These are phyloP conservation scores for Zymoseptoria ardabiliae DNA, from an alignment of 2,329 filamentous ascomycete species.

Conservation along the genomic window DNA sequence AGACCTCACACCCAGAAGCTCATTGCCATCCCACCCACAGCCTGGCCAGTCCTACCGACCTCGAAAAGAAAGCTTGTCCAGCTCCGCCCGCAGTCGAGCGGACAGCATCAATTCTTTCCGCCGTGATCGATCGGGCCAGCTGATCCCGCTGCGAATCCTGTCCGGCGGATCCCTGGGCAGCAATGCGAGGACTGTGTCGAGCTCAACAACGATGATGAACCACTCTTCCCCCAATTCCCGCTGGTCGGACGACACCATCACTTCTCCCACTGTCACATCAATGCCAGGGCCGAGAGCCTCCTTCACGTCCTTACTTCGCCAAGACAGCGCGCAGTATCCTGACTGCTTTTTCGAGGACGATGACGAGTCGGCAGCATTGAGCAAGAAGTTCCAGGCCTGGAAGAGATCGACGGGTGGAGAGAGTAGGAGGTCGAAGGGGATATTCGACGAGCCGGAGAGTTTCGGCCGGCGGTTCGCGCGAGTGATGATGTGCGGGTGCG, in stretches of 20 bases:
- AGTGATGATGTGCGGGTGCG: constrained; percentile 12
- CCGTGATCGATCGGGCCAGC: constrained; percentile 3
- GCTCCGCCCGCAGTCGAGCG: constrained; percentile 21
- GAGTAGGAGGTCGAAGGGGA: neutral
- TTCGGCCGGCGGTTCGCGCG: constrained; percentile 1
- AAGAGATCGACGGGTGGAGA: constrained; percentile 5
- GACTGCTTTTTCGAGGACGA: constrained; percentile 28
- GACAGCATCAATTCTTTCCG: constrained; percentile 22
- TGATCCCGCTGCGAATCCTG: constrained; percentile 20
- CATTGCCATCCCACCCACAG: constrained; percentile 6
- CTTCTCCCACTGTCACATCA: constrained; percentile 15
- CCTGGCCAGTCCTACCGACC: constrained; percentile 20
- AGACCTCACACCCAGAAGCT: constrained; percentile 1
- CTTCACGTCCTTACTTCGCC: constrained; percentile 18
- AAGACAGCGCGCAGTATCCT: constrained; percentile 15
- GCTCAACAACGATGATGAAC: constrained; percentile 1
- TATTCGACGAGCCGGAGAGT: constrained; percentile 1
- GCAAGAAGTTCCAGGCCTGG: constrained; percentile 20
- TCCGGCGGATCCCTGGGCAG: constrained; percentile 12
- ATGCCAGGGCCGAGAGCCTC: constrained; percentile 17
- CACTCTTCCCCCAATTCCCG: neutral
- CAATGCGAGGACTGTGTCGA: constrained; percentile 4
- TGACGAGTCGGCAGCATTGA: constrained; percentile 13
- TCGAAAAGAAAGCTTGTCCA: constrained; percentile 21
- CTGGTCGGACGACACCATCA: constrained; percentile 27